phyloP scores from a whole-genome alignment of 2,329 filamentous ascomycete species.

The Lasiodiplodia sp. region DNA sequence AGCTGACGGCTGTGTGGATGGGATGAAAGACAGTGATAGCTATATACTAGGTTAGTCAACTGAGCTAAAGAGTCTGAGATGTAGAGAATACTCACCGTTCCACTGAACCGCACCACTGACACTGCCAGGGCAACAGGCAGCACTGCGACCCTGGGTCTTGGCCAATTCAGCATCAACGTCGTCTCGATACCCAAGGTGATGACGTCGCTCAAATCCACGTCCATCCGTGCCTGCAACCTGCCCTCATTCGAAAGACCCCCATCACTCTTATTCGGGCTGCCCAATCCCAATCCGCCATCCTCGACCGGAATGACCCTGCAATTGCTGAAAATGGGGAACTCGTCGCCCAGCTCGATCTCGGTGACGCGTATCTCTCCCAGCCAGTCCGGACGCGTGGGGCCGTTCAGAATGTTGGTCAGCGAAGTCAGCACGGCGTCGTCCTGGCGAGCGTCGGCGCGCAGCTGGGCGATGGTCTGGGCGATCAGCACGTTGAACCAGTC shows the following conservation, averaged over 20 bases:
- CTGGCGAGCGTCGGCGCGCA: constrained; percentile 88
- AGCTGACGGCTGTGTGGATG: constrained; percentile 56
- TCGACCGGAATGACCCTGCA: constrained; percentile 94
- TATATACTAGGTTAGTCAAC: not conserved
- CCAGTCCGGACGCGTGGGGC: constrained; percentile 85
- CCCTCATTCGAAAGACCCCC: constrained; percentile 60
- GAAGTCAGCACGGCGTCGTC: constrained; percentile 89
- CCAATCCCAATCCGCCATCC: constrained; percentile 69
- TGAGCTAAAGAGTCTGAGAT: not conserved
- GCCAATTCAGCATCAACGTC: constrained; percentile 92
- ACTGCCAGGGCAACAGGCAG: constrained; percentile 91
- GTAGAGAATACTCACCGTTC: constrained; percentile 62
- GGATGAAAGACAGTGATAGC: constrained; percentile 90
- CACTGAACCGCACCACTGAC: constrained; percentile 91
- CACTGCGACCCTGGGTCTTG: constrained; percentile 85
- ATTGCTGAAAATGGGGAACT: constrained; percentile 99
- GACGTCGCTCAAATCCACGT: constrained; percentile 95
- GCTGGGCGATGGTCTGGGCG: constrained; percentile 95
- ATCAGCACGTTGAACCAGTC: constrained; percentile 99
- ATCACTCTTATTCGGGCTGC: constrained; percentile 36
- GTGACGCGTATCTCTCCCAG: constrained; percentile 93
- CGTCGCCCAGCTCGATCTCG: constrained; percentile 91
- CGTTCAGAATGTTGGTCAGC: constrained; percentile 85
- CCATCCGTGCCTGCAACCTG: constrained; percentile 90
- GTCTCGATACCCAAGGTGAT: constrained; percentile 95